Evolutionary conservation across 108 stramenopile species (phyloP), one percentile per base, ranked within the genome.

Genomic region (Nitzschia sp.): DNA sequence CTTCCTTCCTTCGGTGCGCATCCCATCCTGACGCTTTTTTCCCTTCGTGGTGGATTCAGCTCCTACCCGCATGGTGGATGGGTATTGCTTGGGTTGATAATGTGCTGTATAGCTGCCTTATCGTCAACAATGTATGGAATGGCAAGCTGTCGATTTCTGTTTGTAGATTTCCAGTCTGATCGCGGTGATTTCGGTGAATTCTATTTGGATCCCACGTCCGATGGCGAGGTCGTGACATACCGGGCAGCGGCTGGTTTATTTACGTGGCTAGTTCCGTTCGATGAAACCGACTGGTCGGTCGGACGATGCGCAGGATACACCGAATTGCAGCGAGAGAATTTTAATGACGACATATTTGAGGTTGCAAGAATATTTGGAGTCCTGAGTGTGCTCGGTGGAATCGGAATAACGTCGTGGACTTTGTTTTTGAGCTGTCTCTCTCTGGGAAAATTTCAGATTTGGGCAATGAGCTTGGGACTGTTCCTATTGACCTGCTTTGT

Each of bases 1-100:
- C 19, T 30, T 22, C 21, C 17, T 64, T 3, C 21, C n/a, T 33
- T 1, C 46, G 13, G 11, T n/a, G n/a, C n/a, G n/a, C n/a, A n/a
- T n/a, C n/a, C n/a, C n/a, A n/a, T n/a, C n/a, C n/a, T n/a, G n/a
- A n/a, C n/a, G n/a, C n/a, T n/a, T n/a, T 26, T 13, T 9, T 2
- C 48, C 53, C 11, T n/a, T n/a, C n/a, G n/a, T n/a, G n/a, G n/a
- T n/a, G n/a, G n/a, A n/a, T n/a, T n/a, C 27, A 78, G 77, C 41
- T 71, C 77, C 5, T 78, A 53, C 61, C 77, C 77, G 17, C 77
- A 78, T 34, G 77, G 77, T 27, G 69, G 69, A 45, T 71, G 70
- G 64, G 63, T 54, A 2, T n/a, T 67, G n/a, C 19, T 30, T 16
- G 76, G 76, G 9, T 35, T 77, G 26, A 66, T 66, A n/a, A 15